Percentiles rank a stretch among this genome's conserved stretches.
These are phyloP conservation scores for Baorangia bicolor DNA, from an alignment of 768 basidiomycete species.

Conservation along the genomic window DNA sequence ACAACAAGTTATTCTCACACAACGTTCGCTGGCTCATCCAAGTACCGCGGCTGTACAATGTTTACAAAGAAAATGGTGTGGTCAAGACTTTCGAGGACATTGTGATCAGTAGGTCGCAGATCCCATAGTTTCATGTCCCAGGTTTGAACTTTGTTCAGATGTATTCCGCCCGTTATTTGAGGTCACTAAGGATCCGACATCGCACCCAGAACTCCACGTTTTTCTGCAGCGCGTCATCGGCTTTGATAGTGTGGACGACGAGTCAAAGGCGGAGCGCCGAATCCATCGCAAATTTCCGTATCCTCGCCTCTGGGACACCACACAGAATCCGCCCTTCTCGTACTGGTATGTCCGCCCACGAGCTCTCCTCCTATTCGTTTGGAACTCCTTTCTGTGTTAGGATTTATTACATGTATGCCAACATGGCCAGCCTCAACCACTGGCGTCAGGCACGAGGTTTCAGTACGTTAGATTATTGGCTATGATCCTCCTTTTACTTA, in stretches of 20 bases:
- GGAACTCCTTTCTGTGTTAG: constrained; percentile 37
- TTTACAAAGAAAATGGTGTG: constrained; percentile 88
- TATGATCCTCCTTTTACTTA: constrained; percentile 2
- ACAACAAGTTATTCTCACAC: constrained; percentile 91
- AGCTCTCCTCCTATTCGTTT: not conserved
- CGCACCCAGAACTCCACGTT: constrained; percentile 91
- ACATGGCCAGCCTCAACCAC: constrained; percentile 91
- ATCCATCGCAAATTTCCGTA: constrained; percentile 94
- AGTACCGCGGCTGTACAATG: constrained; percentile 89
- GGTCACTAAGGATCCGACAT: constrained; percentile 86
- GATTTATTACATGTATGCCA: constrained; percentile 98
- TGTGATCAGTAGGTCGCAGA: constrained; percentile 65
- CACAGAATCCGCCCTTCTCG: constrained; percentile 89
- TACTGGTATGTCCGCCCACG: constrained; percentile 67
- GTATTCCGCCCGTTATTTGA: constrained; percentile 93
- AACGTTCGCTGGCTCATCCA: constrained; percentile 99
- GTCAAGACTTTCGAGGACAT: constrained; percentile 89
- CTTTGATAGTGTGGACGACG: constrained; percentile 99
- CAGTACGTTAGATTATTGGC: constrained; percentile 55
- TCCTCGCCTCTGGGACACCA: constrained; percentile 85
- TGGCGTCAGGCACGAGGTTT: constrained; percentile 89
- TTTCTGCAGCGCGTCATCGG: constrained; percentile 95
- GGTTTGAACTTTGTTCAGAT: constrained; percentile 47
- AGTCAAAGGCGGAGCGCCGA: constrained; percentile 89
- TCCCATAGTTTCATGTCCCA: not conserved